Percentiles rank a stretch among this genome's conserved stretches.
Conservation (phyloP, 441 rosid species). For the Mallotus japonicus region DNA sequence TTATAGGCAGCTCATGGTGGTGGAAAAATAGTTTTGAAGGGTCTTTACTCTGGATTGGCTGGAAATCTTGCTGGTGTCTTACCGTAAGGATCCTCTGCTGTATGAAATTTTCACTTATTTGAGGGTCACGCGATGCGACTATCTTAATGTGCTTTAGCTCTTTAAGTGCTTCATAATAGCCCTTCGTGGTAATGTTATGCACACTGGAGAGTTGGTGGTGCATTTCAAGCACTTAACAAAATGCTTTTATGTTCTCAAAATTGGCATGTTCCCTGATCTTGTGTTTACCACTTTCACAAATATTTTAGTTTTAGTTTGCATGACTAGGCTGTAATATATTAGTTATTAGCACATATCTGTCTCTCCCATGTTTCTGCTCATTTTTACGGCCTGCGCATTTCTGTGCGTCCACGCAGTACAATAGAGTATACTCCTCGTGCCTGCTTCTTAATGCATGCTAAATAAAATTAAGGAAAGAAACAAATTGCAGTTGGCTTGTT, state of each 20-base stretch:
- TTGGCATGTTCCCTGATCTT: background rate
- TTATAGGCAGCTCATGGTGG: constrained; percentile 47
- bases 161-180: background rate
- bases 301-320: background rate
- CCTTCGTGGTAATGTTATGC: background rate
- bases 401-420: background rate
- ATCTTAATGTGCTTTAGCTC: background rate
- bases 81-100: constrained; percentile 40
- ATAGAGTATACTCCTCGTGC: background rate
- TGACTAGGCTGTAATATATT: background rate
- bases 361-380: background rate
- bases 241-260: background rate
- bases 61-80: constrained; percentile 55
- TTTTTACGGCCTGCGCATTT: background rate
- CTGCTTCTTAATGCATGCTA: background rate
- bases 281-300: background rate
- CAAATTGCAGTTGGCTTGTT: background rate
- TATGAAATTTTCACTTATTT: background rate
- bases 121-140: background rate
- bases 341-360: background rate
- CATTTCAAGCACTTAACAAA: background rate
- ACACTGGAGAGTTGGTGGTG: background rate
- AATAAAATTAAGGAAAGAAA: background rate
- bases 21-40: constrained; percentile 41
- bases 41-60: constrained; percentile 54